Conservation (phyloP, 148 eudicot genomes). For the Amaranthus cruentus region DNA sequence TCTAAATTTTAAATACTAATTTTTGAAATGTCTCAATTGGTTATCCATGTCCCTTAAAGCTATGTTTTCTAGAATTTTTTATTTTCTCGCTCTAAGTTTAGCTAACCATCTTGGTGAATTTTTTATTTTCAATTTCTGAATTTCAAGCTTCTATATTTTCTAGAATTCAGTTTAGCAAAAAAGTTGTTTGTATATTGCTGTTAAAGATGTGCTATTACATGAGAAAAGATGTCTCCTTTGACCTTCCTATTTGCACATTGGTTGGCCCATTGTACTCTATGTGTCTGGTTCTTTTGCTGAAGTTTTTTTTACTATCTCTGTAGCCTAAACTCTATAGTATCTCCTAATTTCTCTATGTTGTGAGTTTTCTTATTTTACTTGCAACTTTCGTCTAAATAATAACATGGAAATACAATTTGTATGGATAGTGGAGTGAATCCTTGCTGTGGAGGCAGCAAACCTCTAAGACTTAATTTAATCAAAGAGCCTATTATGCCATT, state of each 20-base stretch:
- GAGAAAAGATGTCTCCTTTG: not conserved
- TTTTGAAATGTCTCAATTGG: not conserved
- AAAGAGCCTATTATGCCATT: too few relatives aligned
- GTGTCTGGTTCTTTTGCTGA: not conserved
- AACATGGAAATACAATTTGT: too few relatives aligned
- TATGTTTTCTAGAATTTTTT: not conserved
- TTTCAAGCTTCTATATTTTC: not conserved
- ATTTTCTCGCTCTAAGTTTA: not conserved
- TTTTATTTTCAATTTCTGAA: not conserved
- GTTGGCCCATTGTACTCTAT: not conserved
- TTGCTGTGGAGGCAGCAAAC: too few relatives aligned
- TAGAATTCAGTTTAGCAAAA: not conserved
- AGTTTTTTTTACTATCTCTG: too few relatives aligned
- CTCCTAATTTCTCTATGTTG: too few relatives aligned
- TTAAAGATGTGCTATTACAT: not conserved
- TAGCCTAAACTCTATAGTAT: too few relatives aligned
- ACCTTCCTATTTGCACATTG: not conserved
- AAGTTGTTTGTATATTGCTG: not conserved
- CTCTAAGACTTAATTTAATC: too few relatives aligned
- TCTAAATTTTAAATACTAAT: not conserved
- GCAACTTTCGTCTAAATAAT: too few relatives aligned
- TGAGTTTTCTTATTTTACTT: too few relatives aligned
- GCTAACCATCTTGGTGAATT: not conserved
- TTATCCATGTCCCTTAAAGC: not conserved
- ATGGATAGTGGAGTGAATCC: too few relatives aligned